Conservation (phyloP, 2,329 filamentous ascomycete species). For the Furcasterigmium furcatum region DNA sequence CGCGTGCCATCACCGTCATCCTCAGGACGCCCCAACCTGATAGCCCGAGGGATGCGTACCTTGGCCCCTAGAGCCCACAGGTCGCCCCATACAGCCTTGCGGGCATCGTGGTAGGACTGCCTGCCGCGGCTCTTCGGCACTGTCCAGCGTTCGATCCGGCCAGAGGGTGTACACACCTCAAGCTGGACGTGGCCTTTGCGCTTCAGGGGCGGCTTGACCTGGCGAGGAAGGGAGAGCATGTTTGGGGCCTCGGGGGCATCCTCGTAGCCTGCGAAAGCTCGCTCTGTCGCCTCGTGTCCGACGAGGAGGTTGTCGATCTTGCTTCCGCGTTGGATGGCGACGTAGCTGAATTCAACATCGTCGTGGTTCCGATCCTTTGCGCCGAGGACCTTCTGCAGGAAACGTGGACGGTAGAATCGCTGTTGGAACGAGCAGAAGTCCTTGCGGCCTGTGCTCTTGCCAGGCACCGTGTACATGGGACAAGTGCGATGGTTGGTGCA, state of each 20-base stretch:
- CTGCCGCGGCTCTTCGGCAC: slow-evolving; percentile 78
- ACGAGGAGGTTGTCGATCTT: slow-evolving; percentile 29
- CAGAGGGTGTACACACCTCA: slow-evolving; percentile 85
- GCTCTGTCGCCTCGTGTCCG: slow-evolving; percentile 54
- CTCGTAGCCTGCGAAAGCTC: slow-evolving; percentile 73
- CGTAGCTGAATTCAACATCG: slow-evolving; percentile 86
- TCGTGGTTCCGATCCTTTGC: slow-evolving; percentile 76
- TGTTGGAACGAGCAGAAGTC: slow-evolving; percentile 92
- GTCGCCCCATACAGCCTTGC: slow-evolving; percentile 89
- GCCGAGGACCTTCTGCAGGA: slow-evolving; percentile 73
- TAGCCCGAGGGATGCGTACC: slow-evolving; percentile 62
- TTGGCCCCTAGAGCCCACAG: slow-evolving; percentile 95
- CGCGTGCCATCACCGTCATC: slow-evolving; percentile 39
- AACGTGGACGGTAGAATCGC: slow-evolving; percentile 79
- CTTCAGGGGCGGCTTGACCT: slow-evolving; percentile 80
- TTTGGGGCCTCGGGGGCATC: slow-evolving; percentile 39
- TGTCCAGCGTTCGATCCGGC: slow-evolving; percentile 88
- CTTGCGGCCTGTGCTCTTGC: slow-evolving; percentile 70
- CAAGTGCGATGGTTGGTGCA: slow-evolving; percentile 89
- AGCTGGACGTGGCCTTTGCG: slow-evolving; percentile 83
- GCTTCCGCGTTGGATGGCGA: slow-evolving; percentile 78
- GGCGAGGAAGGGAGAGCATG: slow-evolving; percentile 71
- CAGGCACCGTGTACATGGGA: slow-evolving; percentile 79
- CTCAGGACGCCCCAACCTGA: slow-evolving; percentile 54
- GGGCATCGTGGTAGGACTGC: slow-evolving; percentile 85